A percentile compares a stretch with the other conserved stretches of the same genome.
phyloP scores from a whole-genome alignment of 176 grass and related monocot genomes.

The Aegilops bicornis region DNA sequence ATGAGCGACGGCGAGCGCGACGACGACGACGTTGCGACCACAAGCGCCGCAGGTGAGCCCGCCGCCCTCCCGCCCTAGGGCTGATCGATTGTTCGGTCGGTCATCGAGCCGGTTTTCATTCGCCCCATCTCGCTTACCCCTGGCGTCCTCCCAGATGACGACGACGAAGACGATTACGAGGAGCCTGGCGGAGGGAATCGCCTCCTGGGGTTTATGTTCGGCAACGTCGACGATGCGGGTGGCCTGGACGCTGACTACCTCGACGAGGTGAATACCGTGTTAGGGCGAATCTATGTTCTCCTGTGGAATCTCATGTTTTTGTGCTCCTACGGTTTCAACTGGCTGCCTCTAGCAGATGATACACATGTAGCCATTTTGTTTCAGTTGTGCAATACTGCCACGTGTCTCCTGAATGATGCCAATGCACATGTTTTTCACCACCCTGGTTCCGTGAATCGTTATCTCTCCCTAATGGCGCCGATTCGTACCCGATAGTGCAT shows the following conservation, averaged over 20 bases:
- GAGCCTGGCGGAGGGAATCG: constrained; percentile 63
- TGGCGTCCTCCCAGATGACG: constrained; percentile 44
- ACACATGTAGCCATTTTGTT: neutral
- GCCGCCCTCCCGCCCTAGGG: neutral
- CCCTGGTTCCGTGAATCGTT: neutral
- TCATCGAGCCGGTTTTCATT: neutral
- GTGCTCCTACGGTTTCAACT: neutral
- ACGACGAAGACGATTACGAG: constrained; percentile 83
- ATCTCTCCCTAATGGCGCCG: neutral
- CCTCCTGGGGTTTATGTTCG: constrained; percentile 96
- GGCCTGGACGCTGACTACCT: constrained; percentile 97
- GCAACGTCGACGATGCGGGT: constrained; percentile 94
- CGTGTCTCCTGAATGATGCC: neutral
- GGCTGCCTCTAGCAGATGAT: neutral
- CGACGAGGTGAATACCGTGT: constrained; percentile 65
- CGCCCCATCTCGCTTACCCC: neutral
- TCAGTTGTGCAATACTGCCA: neutral
- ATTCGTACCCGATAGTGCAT: neutral
- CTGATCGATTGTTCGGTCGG: neutral
- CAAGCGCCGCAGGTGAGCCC: constrained; percentile 37
- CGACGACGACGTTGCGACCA: constrained; percentile 34
- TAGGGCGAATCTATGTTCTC: neutral
- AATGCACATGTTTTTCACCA: neutral
- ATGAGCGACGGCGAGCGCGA: constrained; percentile 42
- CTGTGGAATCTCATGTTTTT: neutral